Evolutionary conservation across 75 land plant species (phyloP).

Genomic region (Cryptomeria japonica): DNA sequence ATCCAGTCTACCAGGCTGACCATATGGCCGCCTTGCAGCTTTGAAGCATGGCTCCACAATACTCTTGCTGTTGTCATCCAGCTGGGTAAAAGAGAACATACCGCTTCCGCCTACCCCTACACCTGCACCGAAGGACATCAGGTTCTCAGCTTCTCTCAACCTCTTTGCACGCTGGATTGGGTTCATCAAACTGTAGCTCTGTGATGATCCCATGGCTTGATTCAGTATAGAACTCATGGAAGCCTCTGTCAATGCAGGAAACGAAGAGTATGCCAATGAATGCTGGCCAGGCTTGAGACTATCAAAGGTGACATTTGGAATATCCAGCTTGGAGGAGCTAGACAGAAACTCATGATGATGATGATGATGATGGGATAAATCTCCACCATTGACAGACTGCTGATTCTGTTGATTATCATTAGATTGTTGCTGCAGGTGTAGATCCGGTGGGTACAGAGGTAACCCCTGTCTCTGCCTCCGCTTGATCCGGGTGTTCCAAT

Average conservation of each 20-base stretch:
- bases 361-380: constrained; percentile 18
- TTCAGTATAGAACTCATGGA: constrained; percentile 10
- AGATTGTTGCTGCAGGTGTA: constrained; percentile 27
- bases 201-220: constrained; percentile 3
- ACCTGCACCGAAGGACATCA: constrained; percentile 6
- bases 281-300: constrained; percentile 5
- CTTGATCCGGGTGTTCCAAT: constrained; percentile 93
- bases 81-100: background rate
- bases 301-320: constrained; percentile 28
- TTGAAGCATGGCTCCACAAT: constrained; percentile 9
- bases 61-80: background rate
- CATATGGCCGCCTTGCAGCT: background rate
- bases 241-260: constrained; percentile 8
- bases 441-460: constrained; percentile 80
- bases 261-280: constrained; percentile 9
- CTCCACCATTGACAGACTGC: constrained; percentile 11
- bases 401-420: constrained; percentile 27
- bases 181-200: constrained; percentile 7
- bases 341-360: constrained; percentile 12
- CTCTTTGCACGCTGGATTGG: constrained; percentile 14
- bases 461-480: constrained; percentile 78
- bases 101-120: background rate
- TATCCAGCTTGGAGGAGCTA: constrained; percentile 22
- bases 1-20: constrained; percentile 7
- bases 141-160: background rate